Base-by-base conservation (phyloP, 306 rosid genomes). In the Begonia fuchsioides region DNA sequence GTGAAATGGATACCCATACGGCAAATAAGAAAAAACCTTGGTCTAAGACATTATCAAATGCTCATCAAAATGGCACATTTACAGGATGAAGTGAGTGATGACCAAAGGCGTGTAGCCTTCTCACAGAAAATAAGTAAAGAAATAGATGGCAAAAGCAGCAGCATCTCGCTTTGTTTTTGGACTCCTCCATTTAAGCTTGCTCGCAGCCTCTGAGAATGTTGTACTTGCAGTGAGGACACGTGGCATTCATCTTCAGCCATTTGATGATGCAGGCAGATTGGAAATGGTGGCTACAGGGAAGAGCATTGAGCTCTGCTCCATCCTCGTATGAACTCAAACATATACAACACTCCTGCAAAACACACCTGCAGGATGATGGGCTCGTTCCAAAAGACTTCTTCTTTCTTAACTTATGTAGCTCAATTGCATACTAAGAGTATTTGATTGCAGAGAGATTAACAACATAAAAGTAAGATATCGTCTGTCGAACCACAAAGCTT, bases 171-270 rank as follows among this genome's bases (percentile, higher is more conserved):
- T 26, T 26, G 35, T 26, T 5, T 4, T 59, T 59, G 56, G 46
- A 13, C 49, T 54, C 15, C 46, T 56, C 60, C 64, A 56, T 43
- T 68, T 72, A 92, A 60, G 77, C 87, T 55, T 69, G 85, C 39
- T 82, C 94, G 46, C 51, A 73, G 61, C 90, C 87, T 67, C 85
- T 85, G 56, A 85, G 92, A 69, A 92, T 85, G 66, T 85, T 79
- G 75, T 58, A 92, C 73, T 92, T 92, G 84, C 98, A 92, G 62
- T 85, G 96, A 48, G 98, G 96, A 69, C 98, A 92, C 41, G 96
- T 85, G 43, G 98, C 98, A 62, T 92, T 92, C 93, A 92, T 82
- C 76, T 79, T 85, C 45, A 92, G 72, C 98, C 98, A 92, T 68
- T 85, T 92, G 62, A 69, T 69, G 52, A 85, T 85, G 66, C 98